These are phyloP conservation scores for Flaveria brownii DNA, from an alignment of 129 eudicot species.

Conservation along the genomic window DNA sequence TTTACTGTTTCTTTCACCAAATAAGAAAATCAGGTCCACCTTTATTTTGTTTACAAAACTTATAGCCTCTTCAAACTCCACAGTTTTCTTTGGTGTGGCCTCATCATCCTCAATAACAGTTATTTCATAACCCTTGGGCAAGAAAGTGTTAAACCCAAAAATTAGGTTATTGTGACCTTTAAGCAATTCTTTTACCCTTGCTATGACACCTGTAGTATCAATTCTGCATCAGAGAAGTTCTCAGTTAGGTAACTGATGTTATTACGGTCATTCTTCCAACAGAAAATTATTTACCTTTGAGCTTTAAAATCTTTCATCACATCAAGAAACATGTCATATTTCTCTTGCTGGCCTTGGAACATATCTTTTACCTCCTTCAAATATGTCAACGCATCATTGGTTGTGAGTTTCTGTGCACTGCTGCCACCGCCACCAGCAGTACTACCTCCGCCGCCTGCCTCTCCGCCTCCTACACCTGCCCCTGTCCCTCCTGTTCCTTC, in stretches of 20 bases:
- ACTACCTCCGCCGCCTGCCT: constrained; percentile 40
- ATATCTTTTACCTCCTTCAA: constrained; percentile 93
- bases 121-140: constrained; percentile 93
- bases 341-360: constrained; percentile 83
- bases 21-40: constrained; percentile 39
- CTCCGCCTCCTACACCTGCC: constrained; percentile 40
- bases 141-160: constrained; percentile 88
- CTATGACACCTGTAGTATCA: constrained; percentile 93
- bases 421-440: constrained; percentile 39
- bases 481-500: constrained; percentile 49
- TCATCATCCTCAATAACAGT: constrained; percentile 81
- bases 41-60: constrained; percentile 96
- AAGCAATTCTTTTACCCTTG: constrained; percentile 88
- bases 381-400: constrained; percentile 82
- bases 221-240: constrained; percentile 56
- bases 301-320: constrained; percentile 95
- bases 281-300: constrained; percentile 54
- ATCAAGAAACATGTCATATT: constrained; percentile 78
- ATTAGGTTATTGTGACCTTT: constrained; percentile 88
- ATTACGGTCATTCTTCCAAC: not conserved
- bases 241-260: constrained; percentile 9
- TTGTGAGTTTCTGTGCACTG: constrained; percentile 74
- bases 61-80: constrained; percentile 95
- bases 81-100: constrained; percentile 71
- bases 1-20: not conserved